A percentile compares a stretch with the other conserved stretches of the same genome.
These are phyloP conservation scores for Dactylorhiza incarnata DNA, from an alignment of 106 monocot genomes.

Conservation along the genomic window DNA sequence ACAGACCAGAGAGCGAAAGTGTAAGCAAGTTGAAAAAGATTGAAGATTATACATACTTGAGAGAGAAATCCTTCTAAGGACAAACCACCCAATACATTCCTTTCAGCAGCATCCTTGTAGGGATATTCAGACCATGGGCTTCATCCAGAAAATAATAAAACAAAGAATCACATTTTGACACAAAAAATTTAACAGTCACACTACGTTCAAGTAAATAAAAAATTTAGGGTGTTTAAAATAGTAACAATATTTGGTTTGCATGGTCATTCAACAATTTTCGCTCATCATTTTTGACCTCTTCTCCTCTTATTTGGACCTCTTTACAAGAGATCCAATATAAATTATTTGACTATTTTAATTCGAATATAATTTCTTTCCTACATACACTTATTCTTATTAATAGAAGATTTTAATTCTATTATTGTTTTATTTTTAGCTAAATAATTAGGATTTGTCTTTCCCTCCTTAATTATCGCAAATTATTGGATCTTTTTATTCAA, in stretches of 20 bases:
- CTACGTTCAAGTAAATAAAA: background rate
- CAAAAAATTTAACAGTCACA: background rate
- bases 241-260: background rate
- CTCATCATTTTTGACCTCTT: too few species aligned
- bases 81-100: constrained; percentile 89
- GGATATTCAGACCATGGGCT: constrained; percentile 79
- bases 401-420: too few species aligned
- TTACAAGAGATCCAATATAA: too few species aligned
- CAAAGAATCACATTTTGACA: background rate
- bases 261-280: too few species aligned
- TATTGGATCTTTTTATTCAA: too few species aligned
- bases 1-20: background rate
- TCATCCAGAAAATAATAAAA: constrained; percentile 1
- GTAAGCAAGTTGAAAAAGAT: background rate
- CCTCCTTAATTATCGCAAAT: too few species aligned
- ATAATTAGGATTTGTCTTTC: too few species aligned
- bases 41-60: constrained; percentile 35
- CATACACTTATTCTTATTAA: too few species aligned
- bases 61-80: constrained; percentile 91
- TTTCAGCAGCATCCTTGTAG: constrained; percentile 88
- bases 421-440: too few species aligned
- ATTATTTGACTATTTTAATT: too few species aligned
- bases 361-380: too few species aligned
- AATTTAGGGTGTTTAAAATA: background rate
- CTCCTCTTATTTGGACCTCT: too few species aligned